These are phyloP conservation scores for Aspergillus sp. DNA, from an alignment of 2,329 filamentous ascomycete genomes.

Conservation along the genomic window DNA sequence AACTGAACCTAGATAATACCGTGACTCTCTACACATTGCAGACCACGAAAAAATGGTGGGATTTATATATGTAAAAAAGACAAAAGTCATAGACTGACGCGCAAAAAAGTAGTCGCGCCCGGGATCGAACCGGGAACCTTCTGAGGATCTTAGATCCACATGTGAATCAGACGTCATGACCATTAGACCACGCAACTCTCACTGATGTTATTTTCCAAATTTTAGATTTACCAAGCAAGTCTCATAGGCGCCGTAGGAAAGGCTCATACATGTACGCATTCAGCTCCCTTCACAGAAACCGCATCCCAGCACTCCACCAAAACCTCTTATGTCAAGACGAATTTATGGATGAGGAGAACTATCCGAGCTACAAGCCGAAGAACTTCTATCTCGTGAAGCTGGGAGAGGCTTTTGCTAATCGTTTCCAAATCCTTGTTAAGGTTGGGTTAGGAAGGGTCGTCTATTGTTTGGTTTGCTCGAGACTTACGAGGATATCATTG, in stretches of 20 bases:
- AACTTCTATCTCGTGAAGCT: constrained; percentile 40
- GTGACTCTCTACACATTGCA: too few relatives aligned
- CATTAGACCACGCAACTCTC: too few relatives aligned
- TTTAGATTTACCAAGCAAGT: neutral
- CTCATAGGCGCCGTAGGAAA: too few relatives aligned
- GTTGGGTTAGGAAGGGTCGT: constrained; percentile 43
- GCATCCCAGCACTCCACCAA: neutral
- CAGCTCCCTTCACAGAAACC: neutral
- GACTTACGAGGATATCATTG: constrained; percentile 26
- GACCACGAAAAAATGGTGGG: too few relatives aligned
- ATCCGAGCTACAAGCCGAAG: constrained; percentile 34
- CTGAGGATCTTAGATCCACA: too few relatives aligned
- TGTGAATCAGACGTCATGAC: too few relatives aligned
- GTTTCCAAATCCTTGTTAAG: constrained; percentile 40
- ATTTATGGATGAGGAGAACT: constrained; percentile 39
- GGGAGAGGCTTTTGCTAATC: constrained; percentile 36
- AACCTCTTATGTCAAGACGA: constrained; percentile 5
- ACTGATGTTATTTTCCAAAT: too few relatives aligned
- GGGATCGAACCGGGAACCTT: too few relatives aligned
- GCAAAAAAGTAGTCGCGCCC: too few relatives aligned
- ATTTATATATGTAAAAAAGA: too few relatives aligned
- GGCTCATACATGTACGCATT: neutral
- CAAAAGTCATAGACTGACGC: too few relatives aligned
- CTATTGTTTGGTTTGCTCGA: constrained; percentile 45
- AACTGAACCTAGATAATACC: too few relatives aligned